phyloP scores from a whole-genome alignment of 78 protist species.

The Chrysochromulina parva region DNA sequence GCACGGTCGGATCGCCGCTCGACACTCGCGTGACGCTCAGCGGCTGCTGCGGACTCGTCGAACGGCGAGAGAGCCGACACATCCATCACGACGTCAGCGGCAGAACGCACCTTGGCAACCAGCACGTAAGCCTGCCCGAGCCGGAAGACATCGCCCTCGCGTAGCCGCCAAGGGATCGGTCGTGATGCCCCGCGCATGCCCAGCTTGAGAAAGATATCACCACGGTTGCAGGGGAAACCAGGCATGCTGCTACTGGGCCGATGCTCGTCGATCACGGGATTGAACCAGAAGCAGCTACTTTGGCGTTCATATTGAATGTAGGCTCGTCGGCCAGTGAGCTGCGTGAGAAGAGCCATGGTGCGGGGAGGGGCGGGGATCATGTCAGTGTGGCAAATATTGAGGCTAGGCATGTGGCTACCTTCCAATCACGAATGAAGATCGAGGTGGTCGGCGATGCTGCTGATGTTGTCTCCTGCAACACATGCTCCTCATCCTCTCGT shows the following conservation, averaged over 20 bases:
- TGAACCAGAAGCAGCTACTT: not conserved
- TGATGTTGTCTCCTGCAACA: no score
- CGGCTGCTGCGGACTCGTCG: no score
- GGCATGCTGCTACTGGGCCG: not conserved
- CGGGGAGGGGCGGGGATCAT: no score
- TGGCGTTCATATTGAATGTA: not conserved
- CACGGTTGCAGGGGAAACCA: not conserved
- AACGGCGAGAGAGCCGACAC: no score
- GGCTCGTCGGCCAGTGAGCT: conserved; percentile 16
- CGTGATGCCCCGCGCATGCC: conserved; percentile 16
- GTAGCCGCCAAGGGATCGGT: not conserved
- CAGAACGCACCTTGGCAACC: not conserved
- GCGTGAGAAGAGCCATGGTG: not conserved
- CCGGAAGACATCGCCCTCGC: conserved; percentile 18
- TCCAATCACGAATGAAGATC: not conserved
- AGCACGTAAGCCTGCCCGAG: conserved; percentile 24
- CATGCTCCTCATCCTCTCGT: not conserved
- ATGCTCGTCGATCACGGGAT: not conserved
- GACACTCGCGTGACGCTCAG: not conserved
- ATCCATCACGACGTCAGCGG: no score
- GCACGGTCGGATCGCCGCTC: no score
- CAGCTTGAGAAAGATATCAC: conserved; percentile 2
- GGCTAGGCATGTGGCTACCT: not conserved
- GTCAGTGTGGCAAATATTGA: no score
- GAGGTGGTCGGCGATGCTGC: not conserved